phyloP scores from a whole-genome alignment of 2,329 filamentous ascomycete genomes.

The Stagonosporopsis tanaceti region DNA sequence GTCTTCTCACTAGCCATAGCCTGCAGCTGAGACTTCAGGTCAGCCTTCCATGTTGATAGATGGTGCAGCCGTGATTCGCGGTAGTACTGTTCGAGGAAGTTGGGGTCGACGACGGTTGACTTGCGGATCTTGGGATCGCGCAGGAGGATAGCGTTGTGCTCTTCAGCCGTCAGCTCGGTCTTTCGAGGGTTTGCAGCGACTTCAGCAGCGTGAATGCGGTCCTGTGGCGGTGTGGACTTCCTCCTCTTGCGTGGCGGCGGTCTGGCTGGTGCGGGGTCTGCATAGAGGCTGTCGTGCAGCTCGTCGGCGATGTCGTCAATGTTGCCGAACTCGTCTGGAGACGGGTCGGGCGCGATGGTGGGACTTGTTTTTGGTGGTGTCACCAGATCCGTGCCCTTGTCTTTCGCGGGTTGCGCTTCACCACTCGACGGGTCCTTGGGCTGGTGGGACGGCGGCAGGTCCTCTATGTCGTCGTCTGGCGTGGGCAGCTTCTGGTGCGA shows the following conservation, averaged over 20 bases:
- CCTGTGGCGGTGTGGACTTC: constrained; percentile 9
- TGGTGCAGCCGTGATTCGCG: constrained; percentile 95
- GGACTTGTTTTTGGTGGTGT: constrained; percentile 46
- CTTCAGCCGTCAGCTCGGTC: constrained; percentile 76
- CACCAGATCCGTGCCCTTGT: constrained; percentile 26
- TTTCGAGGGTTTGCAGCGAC: constrained; percentile 14
- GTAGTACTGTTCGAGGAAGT: constrained; percentile 94
- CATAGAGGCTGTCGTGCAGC: constrained; percentile 35
- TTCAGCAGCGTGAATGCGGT: constrained; percentile 16
- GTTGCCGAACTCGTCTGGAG: constrained; percentile 10
- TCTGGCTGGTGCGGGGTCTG: constrained; percentile 27
- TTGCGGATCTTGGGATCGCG: constrained; percentile 86
- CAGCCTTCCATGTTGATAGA: constrained; percentile 94
- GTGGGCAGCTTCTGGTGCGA: constrained; percentile 36
- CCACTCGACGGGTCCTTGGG: constrained; percentile 38
- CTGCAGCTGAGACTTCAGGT: constrained; percentile 89
- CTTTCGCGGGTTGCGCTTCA: constrained; percentile 3
- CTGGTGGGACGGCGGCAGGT: constrained; percentile 42
- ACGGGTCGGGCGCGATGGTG: constrained; percentile 21
- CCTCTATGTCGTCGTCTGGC: constrained; percentile 38
- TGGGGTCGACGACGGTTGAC: constrained; percentile 89
- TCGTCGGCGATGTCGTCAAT: constrained; percentile 19
- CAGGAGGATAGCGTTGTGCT: constrained; percentile 87
- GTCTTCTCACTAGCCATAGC: constrained; percentile 75
- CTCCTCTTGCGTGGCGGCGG: constrained; percentile 6